Evolutionary conservation across 2,329 filamentous ascomycete genomes (phyloP), one percentile per base, ranked within the genome.

Genomic region (Trichoderma sp.): DNA sequence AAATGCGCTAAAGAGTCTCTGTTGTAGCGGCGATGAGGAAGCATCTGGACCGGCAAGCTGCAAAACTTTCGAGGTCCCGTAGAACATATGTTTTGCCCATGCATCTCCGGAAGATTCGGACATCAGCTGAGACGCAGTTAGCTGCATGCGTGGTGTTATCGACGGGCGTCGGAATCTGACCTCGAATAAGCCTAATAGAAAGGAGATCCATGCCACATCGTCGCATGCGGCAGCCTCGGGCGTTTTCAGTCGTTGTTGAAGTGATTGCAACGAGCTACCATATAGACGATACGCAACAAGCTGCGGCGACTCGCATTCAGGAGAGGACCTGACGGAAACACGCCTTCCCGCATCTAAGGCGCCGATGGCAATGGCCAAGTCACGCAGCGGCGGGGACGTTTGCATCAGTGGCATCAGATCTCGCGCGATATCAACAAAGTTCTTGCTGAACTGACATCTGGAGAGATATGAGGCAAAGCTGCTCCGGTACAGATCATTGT

Each of bases 11-110:
- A 74, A 64, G 1, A 75, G 62, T 14, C 43, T 68, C 19, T 44
- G 43, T 5, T 47, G 52, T 3, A 72, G 64, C 3, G 44, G 41
- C 3, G 19, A 68, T 1, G 1, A n/a, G 1, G 15, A 24, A 2
- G 3, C 41, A 7, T 2, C 9, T 0, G 48, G 28, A 0, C 62
- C 64, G 1, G 54, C 45, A 0, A 67, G 30, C 19, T 73, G 67
- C 15, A 75, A 47, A 17, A 75, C 61, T 10, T 47, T 69, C 0
- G 68, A 69, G 6, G 69, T 72, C 10, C 73, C 73, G 43, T 70
- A 71, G 0, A 72, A 19, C 72, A 75, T 73, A 9, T 75, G 73
- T 7, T 65, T 72, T 1, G 67, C 66, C 72, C 72, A 75, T 15
- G 66, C 63, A 0, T 72, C 71, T 5, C 68, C 70, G 2, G 69